Base-by-base conservation (phyloP, 2,329 filamentous ascomycete species). In the Tetracladium maxilliforme region DNA sequence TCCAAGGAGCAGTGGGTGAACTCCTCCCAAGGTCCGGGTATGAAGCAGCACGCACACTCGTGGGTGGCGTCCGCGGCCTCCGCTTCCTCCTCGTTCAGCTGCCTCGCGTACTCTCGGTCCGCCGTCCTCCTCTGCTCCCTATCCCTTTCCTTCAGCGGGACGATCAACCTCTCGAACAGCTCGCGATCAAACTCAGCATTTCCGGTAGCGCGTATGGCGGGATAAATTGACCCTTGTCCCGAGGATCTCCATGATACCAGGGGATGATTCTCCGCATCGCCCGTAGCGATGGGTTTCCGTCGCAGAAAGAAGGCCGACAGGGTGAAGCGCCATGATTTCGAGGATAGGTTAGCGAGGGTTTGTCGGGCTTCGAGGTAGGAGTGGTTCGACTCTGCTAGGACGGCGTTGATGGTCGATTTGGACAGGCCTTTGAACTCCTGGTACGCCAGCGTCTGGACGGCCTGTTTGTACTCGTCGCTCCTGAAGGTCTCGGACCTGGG, bases 31-130 rank as follows among this genome's bases (percentile, higher is more conserved):
- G 75, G 56, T 10, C 62, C 65, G 7, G 75, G 66, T 8, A 64
- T 66, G 45, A 76, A 90, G 51, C 81, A 90, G 51, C 81, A 87
- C 37, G 72, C 67, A 47, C 81, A 90, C 43, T 90, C 80, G 44
- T 70, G 61, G 10, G 61, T 58, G 19, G 62, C 59, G 12, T 63
- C 58, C 6, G 54, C 52, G 20, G 55, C 54, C 40, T 72, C 69
- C 4, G 71, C 71, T 36, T 76, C 67, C 31, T 62, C 51, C 13
- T 52, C 59, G 42, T 74, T 72, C 26, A 75, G 41, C 6, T 54
- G 49, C 6, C 58, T 30, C 6, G 71, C 71, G 16, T 73, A 30
- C 4, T 47, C 46, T 18, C 53, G 59, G 38, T 77, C 70, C n/a
- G n/a, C n/a, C n/a, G n/a, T n/a, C n/a, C n/a, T n/a, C 26, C 54